Percentiles rank a stretch among this genome's conserved stretches.
These are phyloP conservation scores for Fusarium buharicum DNA, from an alignment of 2,329 filamentous ascomycete species.

Conservation along the genomic window DNA sequence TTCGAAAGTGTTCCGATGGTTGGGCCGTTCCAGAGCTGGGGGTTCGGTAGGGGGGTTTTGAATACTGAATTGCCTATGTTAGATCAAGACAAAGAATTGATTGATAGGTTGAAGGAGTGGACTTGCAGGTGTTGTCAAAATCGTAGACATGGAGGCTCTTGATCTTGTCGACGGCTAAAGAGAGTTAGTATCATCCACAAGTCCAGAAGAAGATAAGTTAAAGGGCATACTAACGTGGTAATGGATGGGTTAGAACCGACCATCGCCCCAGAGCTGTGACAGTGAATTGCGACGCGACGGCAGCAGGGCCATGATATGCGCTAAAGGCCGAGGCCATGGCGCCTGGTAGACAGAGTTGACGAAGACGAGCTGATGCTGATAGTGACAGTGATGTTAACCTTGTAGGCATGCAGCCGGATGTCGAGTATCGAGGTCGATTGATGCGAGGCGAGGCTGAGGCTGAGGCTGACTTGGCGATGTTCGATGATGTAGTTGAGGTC, in stretches of 20 bases:
- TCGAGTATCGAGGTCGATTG: neutral
- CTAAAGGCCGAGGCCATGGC: slow-evolving; percentile 56
- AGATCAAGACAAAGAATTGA: neutral
- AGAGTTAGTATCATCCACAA: slow-evolving; percentile 27
- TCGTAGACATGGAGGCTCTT: slow-evolving; percentile 92
- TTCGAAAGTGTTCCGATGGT: slow-evolving; percentile 82
- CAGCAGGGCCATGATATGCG: slow-evolving; percentile 50
- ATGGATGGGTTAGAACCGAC: slow-evolving; percentile 79
- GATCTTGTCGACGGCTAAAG: slow-evolving; percentile 71
- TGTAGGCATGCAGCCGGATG: slow-evolving; percentile 41
- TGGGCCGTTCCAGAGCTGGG: slow-evolving; percentile 82
- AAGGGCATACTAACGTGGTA: slow-evolving; percentile 67
- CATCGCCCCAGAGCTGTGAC: slow-evolving; percentile 82
- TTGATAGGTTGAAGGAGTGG: neutral
- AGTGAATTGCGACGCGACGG: slow-evolving; percentile 58
- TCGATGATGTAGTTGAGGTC: slow-evolving; percentile 36
- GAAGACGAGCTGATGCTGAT: slow-evolving; percentile 35
- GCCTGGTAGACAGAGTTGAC: slow-evolving; percentile 42
- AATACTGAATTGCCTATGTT: slow-evolving; percentile 74
- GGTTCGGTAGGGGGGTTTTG: slow-evolving; percentile 88
- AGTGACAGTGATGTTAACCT: neutral
- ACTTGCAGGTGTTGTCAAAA: slow-evolving; percentile 92
- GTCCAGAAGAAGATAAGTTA: neutral
- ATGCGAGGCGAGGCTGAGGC: slow-evolving; percentile 1
- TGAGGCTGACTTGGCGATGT: slow-evolving; percentile 6